Percentiles rank a stretch among this genome's conserved stretches.
phyloP scores from a whole-genome alignment of 345 rosid species.

The Gossypium thurberi region DNA sequence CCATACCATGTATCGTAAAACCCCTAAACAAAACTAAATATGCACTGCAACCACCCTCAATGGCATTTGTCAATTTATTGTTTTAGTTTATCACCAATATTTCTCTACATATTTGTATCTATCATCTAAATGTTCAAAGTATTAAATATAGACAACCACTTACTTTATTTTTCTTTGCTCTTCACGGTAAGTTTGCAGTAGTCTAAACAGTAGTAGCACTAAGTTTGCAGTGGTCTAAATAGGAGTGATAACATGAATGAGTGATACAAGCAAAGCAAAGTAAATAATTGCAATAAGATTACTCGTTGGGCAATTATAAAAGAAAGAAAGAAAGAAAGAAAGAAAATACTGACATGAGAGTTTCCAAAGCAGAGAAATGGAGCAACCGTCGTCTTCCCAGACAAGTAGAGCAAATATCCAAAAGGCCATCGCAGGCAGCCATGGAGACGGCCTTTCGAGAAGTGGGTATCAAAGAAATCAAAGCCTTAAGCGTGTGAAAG shows the following conservation, averaged over 20 bases:
- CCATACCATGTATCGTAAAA: background rate
- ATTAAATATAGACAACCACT: background rate
- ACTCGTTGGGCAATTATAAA: background rate
- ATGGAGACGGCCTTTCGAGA: slow-evolving; percentile 17
- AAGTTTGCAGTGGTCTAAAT: background rate
- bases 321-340: background rate
- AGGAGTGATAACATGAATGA: background rate
- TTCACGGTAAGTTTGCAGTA: background rate
- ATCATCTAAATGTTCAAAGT: background rate
- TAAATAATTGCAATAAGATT: background rate
- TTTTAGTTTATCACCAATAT: background rate
- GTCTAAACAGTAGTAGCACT: background rate
- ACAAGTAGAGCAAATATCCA: slow-evolving; percentile 45
- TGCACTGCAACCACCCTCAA: background rate
- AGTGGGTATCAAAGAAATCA: slow-evolving; percentile 25
- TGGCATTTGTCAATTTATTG: background rate
- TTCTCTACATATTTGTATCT: background rate
- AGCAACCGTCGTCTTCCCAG: slow-evolving; percentile 36
- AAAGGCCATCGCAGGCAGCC: slow-evolving; percentile 39
- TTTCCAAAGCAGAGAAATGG: slow-evolving; percentile 32
- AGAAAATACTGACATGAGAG: slow-evolving; percentile 37
- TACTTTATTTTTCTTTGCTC: background rate
- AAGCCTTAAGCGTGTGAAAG: slow-evolving; percentile 26
- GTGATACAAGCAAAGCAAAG: background rate
- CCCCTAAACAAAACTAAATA: background rate